Conservation (phyloP, 176 grass and related monocot genomes). For the Avena insularis region DNA sequence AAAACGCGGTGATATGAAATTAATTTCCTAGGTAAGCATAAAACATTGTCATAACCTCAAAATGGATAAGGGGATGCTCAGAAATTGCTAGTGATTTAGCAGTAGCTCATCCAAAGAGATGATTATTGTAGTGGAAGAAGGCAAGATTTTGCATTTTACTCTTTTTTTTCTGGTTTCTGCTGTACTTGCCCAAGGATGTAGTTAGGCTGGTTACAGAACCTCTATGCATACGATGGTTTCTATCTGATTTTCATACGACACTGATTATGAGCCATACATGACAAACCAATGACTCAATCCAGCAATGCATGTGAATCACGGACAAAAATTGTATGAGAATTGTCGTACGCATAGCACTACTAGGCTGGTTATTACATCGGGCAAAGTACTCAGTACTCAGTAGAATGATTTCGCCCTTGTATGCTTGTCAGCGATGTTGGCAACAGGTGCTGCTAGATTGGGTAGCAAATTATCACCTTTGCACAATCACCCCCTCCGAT, state of each 20-base stretch:
- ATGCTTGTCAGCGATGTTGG: slow-evolving; percentile 9
- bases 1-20: neutral
- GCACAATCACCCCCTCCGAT: neutral
- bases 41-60: neutral
- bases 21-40: neutral
- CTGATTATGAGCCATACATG: no score
- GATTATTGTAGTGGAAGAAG: neutral
- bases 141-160: neutral
- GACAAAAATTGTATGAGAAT: no score
- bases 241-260: no score
- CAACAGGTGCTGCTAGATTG: slow-evolving; percentile 13
- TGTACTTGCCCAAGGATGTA: slow-evolving; percentile 9
- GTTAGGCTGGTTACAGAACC: neutral
- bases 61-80: neutral
- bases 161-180: neutral
- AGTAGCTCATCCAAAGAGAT: slow-evolving; percentile 4
- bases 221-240: no score
- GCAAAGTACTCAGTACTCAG: neutral
- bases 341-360: no score
- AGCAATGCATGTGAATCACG: no score
- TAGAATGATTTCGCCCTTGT: neutral
- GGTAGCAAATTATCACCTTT: slow-evolving; percentile 2
- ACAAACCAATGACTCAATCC: no score
- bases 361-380: neutral
- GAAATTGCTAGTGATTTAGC: neutral